Conservation (phyloP, 139 green algal genomes). For the Microglena sp. region DNA sequence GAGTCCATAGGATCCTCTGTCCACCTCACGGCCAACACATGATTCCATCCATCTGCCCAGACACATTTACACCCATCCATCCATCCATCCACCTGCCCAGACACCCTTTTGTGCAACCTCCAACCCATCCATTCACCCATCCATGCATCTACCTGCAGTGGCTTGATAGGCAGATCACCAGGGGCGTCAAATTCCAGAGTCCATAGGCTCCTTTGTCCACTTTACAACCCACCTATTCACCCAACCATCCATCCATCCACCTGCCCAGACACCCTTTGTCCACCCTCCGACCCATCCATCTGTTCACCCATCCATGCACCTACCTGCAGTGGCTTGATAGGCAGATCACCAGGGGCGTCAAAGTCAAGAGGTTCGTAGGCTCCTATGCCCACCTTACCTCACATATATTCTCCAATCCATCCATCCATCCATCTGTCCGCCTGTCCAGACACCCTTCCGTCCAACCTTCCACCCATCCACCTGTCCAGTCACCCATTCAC, state of each 20-base stretch:
- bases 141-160: background rate
- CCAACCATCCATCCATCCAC: background rate
- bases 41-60: background rate
- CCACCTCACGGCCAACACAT: too few relatives aligned
- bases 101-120: background rate
- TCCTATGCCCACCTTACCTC: too few relatives aligned
- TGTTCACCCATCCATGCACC: too few relatives aligned
- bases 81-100: background rate
- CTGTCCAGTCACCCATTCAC: background rate
- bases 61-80: background rate
- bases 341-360: constrained; percentile 25
- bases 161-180: background rate
- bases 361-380: constrained; percentile 66
- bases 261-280: too few relatives aligned
- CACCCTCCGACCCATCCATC: too few relatives aligned
- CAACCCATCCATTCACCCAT: background rate
- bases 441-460: background rate
- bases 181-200: background rate
- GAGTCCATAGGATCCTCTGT: background rate
- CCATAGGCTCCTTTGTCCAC: too few relatives aligned
- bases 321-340: constrained; percentile 48
- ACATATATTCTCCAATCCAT: background rate
- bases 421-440: background rate
- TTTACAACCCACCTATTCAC: background rate
- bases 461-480: background rate